Conservation (phyloP, 108 stramenopile genomes). For the Skeletonema potamos region DNA sequence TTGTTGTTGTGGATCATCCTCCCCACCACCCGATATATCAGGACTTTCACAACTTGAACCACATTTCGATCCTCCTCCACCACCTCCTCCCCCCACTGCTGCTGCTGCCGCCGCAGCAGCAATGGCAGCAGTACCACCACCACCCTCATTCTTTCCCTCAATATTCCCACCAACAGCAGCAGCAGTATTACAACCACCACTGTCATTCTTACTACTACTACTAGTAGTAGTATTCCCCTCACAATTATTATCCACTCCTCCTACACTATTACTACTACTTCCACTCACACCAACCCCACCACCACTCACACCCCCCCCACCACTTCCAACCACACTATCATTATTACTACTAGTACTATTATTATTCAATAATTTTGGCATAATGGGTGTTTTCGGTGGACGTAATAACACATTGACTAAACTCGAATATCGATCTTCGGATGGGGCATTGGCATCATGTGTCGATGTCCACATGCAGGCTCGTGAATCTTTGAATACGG, state of each 20-base stretch:
- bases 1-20: not conserved
- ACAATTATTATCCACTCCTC: too few species aligned
- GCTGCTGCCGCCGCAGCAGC: too few species aligned
- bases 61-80: not conserved
- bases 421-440: constrained; percentile 77
- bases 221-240: too few species aligned
- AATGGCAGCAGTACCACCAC: not conserved
- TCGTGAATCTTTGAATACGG: constrained; percentile 64
- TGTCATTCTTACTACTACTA: not conserved
- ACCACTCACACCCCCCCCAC: too few species aligned
- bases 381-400: constrained; percentile 36
- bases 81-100: not conserved
- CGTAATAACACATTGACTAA: constrained; percentile 75
- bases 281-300: too few species aligned
- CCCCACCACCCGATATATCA: too few species aligned
- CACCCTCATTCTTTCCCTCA: not conserved
- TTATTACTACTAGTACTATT: not conserved
- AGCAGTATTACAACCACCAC: not conserved
- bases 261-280: too few species aligned
- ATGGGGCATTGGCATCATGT: constrained; percentile 79
- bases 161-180: not conserved
- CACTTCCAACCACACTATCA: not conserved
- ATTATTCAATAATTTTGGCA: too few species aligned
- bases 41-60: not conserved
- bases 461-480: constrained; percentile 78